Evolutionary conservation across 2,329 filamentous ascomycete species (phyloP).

Genomic region (Geosmithia flava): DNA sequence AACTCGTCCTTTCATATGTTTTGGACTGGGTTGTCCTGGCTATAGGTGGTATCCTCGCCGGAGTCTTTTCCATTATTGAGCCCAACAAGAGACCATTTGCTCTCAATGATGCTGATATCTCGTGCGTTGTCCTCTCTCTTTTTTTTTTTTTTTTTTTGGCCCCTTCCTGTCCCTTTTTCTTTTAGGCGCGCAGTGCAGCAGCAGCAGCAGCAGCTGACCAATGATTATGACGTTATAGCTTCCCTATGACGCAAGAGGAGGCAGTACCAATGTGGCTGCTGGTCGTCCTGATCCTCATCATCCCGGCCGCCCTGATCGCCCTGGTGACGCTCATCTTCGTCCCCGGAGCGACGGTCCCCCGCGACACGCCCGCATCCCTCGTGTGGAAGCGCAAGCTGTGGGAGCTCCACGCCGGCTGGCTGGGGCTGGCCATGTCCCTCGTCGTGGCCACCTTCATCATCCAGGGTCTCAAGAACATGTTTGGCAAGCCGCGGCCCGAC

Average conservation of each 20-base stretch:
- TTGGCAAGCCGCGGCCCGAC: slow-evolving; percentile 65
- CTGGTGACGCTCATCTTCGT: slow-evolving; percentile 58
- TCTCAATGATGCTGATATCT: slow-evolving; percentile 60
- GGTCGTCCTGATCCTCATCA: slow-evolving; percentile 46
- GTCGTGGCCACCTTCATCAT: slow-evolving; percentile 69
- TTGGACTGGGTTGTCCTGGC: slow-evolving; percentile 64
- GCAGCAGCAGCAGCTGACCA: neutral
- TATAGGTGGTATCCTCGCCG: slow-evolving; percentile 42
- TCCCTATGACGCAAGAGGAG: slow-evolving; percentile 52
- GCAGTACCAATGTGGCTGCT: slow-evolving; percentile 59
- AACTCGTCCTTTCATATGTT: slow-evolving; percentile 48
- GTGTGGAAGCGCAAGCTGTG: slow-evolving; percentile 77
- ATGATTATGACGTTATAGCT: slow-evolving; percentile 28
- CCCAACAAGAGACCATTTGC: slow-evolving; percentile 63
- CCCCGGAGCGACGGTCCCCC: slow-evolving; percentile 56
- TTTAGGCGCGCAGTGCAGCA: neutral
- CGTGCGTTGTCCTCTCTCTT: slow-evolving; percentile 28
- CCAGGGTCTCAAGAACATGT: slow-evolving; percentile 71
- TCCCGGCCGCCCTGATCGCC: slow-evolving; percentile 57
- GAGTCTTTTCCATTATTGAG: slow-evolving; percentile 42
- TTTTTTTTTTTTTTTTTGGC: too few species aligned
- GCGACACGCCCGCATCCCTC: slow-evolving; percentile 47
- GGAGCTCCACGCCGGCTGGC: slow-evolving; percentile 79
- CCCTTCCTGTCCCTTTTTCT: slow-evolving; percentile 1
- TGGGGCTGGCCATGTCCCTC: slow-evolving; percentile 65